Evolutionary conservation across 1,284 basidiomycete genomes (phyloP).

Genomic region (Blastosporella zonata): DNA sequence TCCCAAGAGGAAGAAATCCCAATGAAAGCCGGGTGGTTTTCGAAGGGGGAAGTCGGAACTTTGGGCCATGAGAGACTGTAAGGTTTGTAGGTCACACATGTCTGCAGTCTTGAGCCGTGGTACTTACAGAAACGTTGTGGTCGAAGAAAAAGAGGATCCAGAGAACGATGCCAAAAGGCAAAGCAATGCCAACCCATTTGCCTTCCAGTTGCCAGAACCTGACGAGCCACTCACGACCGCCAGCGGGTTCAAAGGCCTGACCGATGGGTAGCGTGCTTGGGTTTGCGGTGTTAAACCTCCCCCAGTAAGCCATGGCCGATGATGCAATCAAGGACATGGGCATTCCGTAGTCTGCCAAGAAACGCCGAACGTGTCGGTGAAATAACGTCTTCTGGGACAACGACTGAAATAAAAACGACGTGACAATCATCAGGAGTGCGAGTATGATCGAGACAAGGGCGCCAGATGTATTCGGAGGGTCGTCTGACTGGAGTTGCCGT

Average conservation of each 20-base stretch:
- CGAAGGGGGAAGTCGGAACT: slow-evolving; percentile 86
- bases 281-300: slow-evolving; percentile 64
- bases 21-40: slow-evolving; percentile 94
- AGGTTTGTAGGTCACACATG: not conserved
- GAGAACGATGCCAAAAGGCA: slow-evolving; percentile 69
- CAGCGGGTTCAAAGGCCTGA: slow-evolving; percentile 71
- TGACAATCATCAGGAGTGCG: slow-evolving; percentile 72
- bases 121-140: slow-evolving; percentile 77
- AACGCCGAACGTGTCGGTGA: slow-evolving; percentile 69
- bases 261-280: slow-evolving; percentile 68
- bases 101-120: not conserved
- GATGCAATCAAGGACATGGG: slow-evolving; percentile 76
- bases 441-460: slow-evolving; percentile 75
- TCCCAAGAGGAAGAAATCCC: slow-evolving; percentile 86
- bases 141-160: slow-evolving; percentile 79
- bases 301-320: slow-evolving; percentile 84
- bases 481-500: slow-evolving; percentile 55
- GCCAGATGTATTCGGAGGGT: slow-evolving; percentile 45
- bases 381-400: slow-evolving; percentile 65
- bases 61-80: slow-evolving; percentile 88
- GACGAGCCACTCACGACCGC: slow-evolving; percentile 81
- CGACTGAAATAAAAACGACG: slow-evolving; percentile 71
- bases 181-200: slow-evolving; percentile 86
- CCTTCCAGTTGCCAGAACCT: slow-evolving; percentile 88
- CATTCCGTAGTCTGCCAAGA: slow-evolving; percentile 88